These are phyloP conservation scores for Gentiana dahurica DNA, from an alignment of 257 asterid genomes.

Conservation along the genomic window DNA sequence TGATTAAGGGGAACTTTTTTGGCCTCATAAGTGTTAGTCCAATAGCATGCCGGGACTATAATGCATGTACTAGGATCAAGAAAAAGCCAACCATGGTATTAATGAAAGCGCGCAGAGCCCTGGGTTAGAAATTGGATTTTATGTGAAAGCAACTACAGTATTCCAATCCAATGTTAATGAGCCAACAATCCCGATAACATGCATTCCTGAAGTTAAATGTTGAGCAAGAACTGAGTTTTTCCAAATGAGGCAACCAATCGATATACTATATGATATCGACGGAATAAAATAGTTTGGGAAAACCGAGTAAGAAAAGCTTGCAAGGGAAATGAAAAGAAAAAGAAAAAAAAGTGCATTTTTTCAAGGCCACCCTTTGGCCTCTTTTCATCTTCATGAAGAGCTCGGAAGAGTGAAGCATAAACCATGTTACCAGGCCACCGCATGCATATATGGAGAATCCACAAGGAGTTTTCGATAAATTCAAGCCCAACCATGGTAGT, in stretches of 20 bases:
- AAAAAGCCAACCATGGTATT: conserved; percentile 8
- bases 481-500: conserved; percentile 81
- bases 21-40: conserved; percentile 31
- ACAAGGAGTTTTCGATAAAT: conserved; percentile 38
- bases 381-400: conserved; percentile 49
- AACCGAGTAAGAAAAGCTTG: conserved; percentile 55
- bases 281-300: conserved; percentile 17
- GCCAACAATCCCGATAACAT: conserved; percentile 16
- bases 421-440: conserved; percentile 71
- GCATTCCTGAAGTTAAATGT: conserved; percentile 14
- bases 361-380: conserved; percentile 43
- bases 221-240: conserved; percentile 14
- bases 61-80: conserved; percentile 8
- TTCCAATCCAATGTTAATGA: conserved; percentile 19
- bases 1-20: conserved; percentile 42
- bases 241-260: conserved; percentile 12
- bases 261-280: conserved; percentile 8
- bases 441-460: conserved; percentile 55
- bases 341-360: conserved; percentile 48
- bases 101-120: conserved; percentile 7
- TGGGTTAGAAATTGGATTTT: conserved; percentile 11
- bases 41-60: conserved; percentile 37
- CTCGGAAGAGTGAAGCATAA: conserved; percentile 45
- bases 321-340: conserved; percentile 9
- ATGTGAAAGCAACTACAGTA: conserved; percentile 7